phyloP scores from a whole-genome alignment of 1,284 basidiomycete genomes.

The Ganoderma resinaceum region DNA sequence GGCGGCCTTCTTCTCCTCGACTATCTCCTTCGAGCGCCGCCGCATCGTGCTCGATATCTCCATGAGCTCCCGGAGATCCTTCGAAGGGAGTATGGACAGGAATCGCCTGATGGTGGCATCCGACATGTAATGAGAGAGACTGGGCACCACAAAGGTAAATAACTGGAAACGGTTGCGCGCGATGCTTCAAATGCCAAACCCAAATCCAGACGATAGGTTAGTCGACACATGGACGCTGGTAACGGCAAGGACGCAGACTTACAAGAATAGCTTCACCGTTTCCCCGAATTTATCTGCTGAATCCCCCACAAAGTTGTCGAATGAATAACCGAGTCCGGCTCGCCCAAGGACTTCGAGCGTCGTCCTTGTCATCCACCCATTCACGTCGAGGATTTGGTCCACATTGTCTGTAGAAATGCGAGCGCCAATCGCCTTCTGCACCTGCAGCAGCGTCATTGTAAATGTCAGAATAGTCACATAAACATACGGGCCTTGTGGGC shows the following conservation, averaged over 20 bases:
- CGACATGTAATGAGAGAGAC: background rate
- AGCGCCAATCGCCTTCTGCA: slow-evolving; percentile 5
- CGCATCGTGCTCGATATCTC: slow-evolving; percentile 23
- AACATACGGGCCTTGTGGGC: background rate
- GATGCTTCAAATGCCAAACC: background rate
- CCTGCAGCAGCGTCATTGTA: background rate
- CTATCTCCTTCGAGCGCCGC: slow-evolving; percentile 14
- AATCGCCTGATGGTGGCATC: background rate
- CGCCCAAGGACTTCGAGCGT: slow-evolving; percentile 23
- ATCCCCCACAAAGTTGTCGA: slow-evolving; percentile 15
- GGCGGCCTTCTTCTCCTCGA: slow-evolving; percentile 26
- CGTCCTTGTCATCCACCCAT: slow-evolving; percentile 17
- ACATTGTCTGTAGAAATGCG: background rate
- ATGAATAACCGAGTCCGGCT: slow-evolving; percentile 20
- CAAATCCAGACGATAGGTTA: background rate
- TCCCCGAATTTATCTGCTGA: slow-evolving; percentile 28
- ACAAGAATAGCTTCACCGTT: slow-evolving; percentile 34
- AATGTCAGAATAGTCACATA: background rate
- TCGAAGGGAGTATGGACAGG: background rate
- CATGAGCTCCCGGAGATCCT: background rate
- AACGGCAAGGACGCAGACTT: slow-evolving; percentile 6
- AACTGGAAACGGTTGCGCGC: background rate
- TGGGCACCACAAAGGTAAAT: background rate
- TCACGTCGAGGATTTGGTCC: slow-evolving; percentile 7
- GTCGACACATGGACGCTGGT: background rate